Evolutionary conservation across 2,329 filamentous ascomycete species (phyloP), one percentile per base, ranked within the genome.

Genomic region (Fusarium veterinarium): DNA sequence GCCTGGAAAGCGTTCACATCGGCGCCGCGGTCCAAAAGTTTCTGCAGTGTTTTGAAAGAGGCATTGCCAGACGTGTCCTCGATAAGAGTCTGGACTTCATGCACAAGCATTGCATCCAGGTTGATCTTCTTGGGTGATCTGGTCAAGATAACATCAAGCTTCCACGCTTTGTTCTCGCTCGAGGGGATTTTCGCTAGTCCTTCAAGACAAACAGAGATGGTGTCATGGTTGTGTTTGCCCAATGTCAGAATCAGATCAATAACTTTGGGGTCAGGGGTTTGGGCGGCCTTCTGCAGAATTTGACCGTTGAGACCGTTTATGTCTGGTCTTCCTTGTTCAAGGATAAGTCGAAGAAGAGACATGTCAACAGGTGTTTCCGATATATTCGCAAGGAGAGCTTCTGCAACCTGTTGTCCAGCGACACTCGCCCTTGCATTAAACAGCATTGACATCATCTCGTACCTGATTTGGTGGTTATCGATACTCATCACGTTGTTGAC

Each of bases 1-100:
- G 84, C 87, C 31, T 88, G 85, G 63, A 85, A 83, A 3, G 83
- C 81, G 69, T 90, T 89, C n/a, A 89, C 81, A 51, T 90, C 85
- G 5, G 88, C 89, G 2, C 88, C 87, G 2, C 84, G 81, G 3
- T 83, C 81, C 3, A 91, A 75, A 0, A 91, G 81, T 2, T 83
- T 79, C 60, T 84, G 83, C 38, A 90, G 64, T 2, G 86, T 83
- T 5, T 84, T 80, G 9, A 87, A 77, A 3, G 82, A 82, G 8
- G 84, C 83, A 16, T 82, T 76, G 3, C 81, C 77, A 1, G 78
- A 76, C 0, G 79, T 80, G 6, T 80, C 79, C 60, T 83, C 79
- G 14, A 87, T 76, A 7, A 86, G 75, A 4, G 80, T 81, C 46
- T 86, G 82, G 8, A 90, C 85, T 72, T 91, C 89, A 20, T 84